phyloP scores from a whole-genome alignment of 768 basidiomycete genomes.

The Phylloporus sp. region DNA sequence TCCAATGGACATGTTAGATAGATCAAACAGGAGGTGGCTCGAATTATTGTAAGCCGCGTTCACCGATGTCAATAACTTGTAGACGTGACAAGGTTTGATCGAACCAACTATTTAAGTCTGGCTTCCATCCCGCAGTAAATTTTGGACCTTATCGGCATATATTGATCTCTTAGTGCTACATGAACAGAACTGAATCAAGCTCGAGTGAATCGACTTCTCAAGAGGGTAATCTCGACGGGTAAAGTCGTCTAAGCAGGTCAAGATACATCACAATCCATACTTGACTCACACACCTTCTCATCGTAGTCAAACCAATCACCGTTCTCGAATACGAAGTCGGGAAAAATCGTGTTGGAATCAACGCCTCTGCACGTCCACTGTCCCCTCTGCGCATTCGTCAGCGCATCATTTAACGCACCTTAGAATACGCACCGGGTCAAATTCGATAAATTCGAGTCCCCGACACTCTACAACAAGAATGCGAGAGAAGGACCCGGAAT shows the following conservation, averaged over 20 bases:
- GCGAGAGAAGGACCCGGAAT: slow-evolving; percentile 54
- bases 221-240: slow-evolving; percentile 66
- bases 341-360: slow-evolving; percentile 50
- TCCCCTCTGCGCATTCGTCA: slow-evolving; percentile 45
- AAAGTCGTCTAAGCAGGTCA: slow-evolving; percentile 44
- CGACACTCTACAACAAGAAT: slow-evolving; percentile 77
- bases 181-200: slow-evolving; percentile 37
- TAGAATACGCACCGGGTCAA: slow-evolving; percentile 59
- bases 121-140: neutral
- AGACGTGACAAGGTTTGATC: neutral
- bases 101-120: neutral
- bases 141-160: neutral
- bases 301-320: slow-evolving; percentile 86
- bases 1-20: neutral
- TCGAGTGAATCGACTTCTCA: slow-evolving; percentile 63
- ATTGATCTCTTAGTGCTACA: neutral
- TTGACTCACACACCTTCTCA: slow-evolving; percentile 57
- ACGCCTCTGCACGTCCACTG: slow-evolving; percentile 70
- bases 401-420: neutral
- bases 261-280: neutral
- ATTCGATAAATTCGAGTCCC: slow-evolving; percentile 76
- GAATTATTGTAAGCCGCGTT: neutral
- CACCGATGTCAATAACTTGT: neutral
- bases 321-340: slow-evolving; percentile 48
- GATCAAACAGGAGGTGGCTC: neutral